Conservation (phyloP, 2,329 filamentous ascomycete genomes). For the Ascomycota sp. region DNA sequence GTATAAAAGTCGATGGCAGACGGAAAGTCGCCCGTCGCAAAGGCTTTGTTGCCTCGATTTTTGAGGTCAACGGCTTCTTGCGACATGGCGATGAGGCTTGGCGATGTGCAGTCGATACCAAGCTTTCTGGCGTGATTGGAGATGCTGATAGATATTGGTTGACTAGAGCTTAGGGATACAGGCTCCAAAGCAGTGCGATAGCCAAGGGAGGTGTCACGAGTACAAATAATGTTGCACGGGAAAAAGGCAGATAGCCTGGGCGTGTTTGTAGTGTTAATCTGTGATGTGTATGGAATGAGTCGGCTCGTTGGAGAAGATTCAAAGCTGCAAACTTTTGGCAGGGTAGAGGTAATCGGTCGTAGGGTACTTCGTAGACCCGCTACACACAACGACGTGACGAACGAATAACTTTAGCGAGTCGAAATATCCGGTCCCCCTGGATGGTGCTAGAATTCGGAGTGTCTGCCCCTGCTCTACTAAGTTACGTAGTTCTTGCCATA, state of each 20-base stretch:
- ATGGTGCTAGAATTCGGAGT: not conserved
- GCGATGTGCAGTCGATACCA: not conserved
- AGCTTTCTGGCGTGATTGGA: too few relatives aligned
- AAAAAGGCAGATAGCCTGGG: not conserved
- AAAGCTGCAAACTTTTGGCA: constrained; percentile 1
- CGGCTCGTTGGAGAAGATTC: not conserved
- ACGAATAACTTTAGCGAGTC: not conserved
- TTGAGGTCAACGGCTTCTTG: constrained; percentile 67
- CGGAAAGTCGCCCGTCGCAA: constrained; percentile 71
- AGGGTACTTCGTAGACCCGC: not conserved
- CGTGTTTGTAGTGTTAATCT: not conserved
- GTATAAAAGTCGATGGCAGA: constrained; percentile 66
- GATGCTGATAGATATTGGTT: not conserved
- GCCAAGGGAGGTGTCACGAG: not conserved
- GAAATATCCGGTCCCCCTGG: not conserved
- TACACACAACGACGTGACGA: too few relatives aligned
- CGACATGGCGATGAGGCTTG: constrained; percentile 14
- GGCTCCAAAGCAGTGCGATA: not conserved
- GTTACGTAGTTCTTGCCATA: too few relatives aligned
- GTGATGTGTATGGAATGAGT: not conserved
- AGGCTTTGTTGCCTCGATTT: constrained; percentile 86
- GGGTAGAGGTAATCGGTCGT: not conserved
- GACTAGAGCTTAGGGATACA: not conserved
- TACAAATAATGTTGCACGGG: not conserved
- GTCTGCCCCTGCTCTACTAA: too few relatives aligned